These are phyloP conservation scores for Tothia fuscella DNA, from an alignment of 2,329 filamentous ascomycete genomes.

Conservation along the genomic window DNA sequence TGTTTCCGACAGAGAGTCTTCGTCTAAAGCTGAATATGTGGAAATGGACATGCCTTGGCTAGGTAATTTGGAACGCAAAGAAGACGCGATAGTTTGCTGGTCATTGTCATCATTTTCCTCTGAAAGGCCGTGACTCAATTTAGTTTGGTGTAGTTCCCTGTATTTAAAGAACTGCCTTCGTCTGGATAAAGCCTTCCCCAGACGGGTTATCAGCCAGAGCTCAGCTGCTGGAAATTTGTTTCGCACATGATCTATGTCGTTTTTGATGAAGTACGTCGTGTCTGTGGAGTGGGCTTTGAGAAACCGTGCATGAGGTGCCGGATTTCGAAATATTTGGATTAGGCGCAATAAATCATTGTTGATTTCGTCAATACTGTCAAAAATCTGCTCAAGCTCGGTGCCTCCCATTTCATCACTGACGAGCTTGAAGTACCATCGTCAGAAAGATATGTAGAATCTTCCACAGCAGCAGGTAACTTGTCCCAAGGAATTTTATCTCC, in stretches of 20 bases:
- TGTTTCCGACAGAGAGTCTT: slow-evolving; percentile 14
- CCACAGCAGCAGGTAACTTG: slow-evolving; percentile 12
- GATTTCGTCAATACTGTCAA: slow-evolving; percentile 15
- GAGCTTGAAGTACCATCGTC: too few species aligned
- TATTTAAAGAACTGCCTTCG: slow-evolving; percentile 24
- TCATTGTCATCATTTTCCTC: neutral
- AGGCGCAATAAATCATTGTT: slow-evolving; percentile 23
- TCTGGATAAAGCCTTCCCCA: slow-evolving; percentile 22
- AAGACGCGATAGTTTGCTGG: neutral
- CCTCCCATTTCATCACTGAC: slow-evolving; percentile 1
- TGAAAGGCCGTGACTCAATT: slow-evolving; percentile 17
- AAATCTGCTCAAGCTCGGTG: slow-evolving; percentile 19
- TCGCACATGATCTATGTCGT: slow-evolving; percentile 19
- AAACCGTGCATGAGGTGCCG: slow-evolving; percentile 20
- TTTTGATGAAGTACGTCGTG: slow-evolving; percentile 18
- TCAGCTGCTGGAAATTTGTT: slow-evolving; percentile 17
- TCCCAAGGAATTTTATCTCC: slow-evolving; percentile 17
- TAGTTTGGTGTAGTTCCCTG: slow-evolving; percentile 21
- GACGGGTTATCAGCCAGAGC: slow-evolving; percentile 15
- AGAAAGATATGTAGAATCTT: too few species aligned
- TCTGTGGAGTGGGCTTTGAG: slow-evolving; percentile 17
- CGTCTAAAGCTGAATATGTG: slow-evolving; percentile 8
- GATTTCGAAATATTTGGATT: slow-evolving; percentile 22
- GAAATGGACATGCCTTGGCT: neutral
- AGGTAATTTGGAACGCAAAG: neutral